phyloP scores from a whole-genome alignment of 306 rosid species.

The Prunus dulcis region DNA sequence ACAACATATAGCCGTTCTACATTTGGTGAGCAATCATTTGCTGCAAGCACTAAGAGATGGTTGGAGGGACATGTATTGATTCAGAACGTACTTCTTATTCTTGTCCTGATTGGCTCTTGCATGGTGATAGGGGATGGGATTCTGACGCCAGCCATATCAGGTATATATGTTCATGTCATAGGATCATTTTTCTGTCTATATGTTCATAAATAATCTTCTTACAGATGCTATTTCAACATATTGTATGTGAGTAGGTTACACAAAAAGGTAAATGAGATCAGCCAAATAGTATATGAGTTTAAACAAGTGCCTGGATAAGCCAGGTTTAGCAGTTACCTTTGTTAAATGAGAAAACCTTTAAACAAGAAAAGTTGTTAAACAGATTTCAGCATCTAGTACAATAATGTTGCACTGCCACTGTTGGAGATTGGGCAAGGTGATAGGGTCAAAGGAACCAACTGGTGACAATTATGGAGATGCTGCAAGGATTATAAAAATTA shows the following conservation, averaged over 20 bases:
- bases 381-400: background rate
- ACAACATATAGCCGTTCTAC: constrained; percentile 87
- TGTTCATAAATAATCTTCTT: background rate
- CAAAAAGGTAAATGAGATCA: background rate
- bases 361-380: no score
- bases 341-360: background rate
- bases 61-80: constrained; percentile 52
- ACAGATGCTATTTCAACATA: background rate
- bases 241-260: background rate
- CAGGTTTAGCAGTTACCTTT: background rate
- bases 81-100: constrained; percentile 67
- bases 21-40: constrained; percentile 76
- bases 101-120: constrained; percentile 91
- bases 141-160: constrained; percentile 96
- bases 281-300: background rate
- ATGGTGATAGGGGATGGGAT: constrained; percentile 98
- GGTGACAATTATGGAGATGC: background rate
- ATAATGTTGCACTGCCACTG: background rate
- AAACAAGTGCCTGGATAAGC: background rate
- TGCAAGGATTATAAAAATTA: background rate
- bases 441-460: background rate
- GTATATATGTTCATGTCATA: constrained; percentile 32
- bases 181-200: constrained; percentile 7
- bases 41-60: constrained; percentile 85
- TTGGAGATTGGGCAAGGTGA: background rate